phyloP scores from a whole-genome alignment of 768 basidiomycete genomes.

The Rhodotorula kratochvilovae region DNA sequence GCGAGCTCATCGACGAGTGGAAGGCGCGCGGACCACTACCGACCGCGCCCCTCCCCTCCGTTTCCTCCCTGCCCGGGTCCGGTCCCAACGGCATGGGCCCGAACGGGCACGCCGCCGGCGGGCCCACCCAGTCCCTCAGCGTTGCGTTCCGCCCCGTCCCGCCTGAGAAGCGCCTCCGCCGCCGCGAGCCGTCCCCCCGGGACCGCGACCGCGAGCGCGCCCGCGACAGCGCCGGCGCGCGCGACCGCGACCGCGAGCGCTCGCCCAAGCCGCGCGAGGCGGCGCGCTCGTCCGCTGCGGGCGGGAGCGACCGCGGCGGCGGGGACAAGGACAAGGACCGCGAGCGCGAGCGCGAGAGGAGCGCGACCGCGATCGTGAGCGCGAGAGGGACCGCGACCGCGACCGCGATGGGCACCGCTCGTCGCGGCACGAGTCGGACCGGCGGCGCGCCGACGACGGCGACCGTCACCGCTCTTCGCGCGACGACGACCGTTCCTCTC shows the following conservation, averaged over 20 bases:
- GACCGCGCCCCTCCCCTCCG: constrained; percentile 31
- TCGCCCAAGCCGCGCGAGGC: background rate
- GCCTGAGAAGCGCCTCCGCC: constrained; percentile 44
- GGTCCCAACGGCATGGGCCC: constrained; percentile 12
- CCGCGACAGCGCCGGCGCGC: background rate
- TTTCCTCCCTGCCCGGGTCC: background rate
- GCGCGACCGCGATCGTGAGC: constrained; percentile 2
- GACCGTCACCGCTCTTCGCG: constrained; percentile 38
- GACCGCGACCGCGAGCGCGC: background rate
- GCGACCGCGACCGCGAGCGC: constrained; percentile 1
- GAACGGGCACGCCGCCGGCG: constrained; percentile 8
- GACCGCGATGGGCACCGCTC: constrained; percentile 49
- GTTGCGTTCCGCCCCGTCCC: constrained; percentile 46
- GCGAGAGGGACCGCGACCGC: background rate
- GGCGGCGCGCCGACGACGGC: background rate
- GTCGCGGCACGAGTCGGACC: constrained; percentile 22
- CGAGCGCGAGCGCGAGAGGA: constrained; percentile 43
- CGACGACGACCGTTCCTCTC: constrained; percentile 17
- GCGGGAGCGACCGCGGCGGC: no score
- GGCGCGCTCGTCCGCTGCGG: no score
- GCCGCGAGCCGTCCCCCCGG: constrained; percentile 43
- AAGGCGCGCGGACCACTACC: constrained; percentile 42
- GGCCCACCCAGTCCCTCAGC: background rate
- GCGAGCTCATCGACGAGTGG: constrained; percentile 81
- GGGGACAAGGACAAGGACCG: constrained; percentile 44